Base-by-base conservation (phyloP, 371 early-diverging fungal genomes). In the Mucor circinelloides region DNA sequence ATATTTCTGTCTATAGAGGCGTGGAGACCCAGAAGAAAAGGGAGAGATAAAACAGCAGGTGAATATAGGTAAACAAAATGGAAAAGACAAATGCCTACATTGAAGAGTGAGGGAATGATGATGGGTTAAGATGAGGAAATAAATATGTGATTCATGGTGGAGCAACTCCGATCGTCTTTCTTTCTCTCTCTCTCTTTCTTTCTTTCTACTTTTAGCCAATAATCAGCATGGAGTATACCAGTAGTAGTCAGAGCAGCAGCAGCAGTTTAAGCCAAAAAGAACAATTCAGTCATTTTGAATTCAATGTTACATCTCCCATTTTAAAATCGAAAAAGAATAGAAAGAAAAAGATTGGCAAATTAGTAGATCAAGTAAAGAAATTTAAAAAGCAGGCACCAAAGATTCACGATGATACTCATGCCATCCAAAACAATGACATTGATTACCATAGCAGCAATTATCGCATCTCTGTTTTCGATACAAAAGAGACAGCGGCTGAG, bases 301-400 rank as follows among this genome's bases (percentile, higher is more conserved):
- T 27, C 27, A 52, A 52, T 52, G 52, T 52, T 23, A 52, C 52
- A 52, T 52, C 52, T 27, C 52, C 52, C 15, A 15, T 52, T 10
- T 48, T 48, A 23, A 8, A 48, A 48, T 5, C 12, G 27, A 52
- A 52, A 52, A 52, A 52, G 52, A 52, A 52, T 6, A 50, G 12
- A 50, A 25, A 25, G 25, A 52, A 52, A 6, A 52, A 52, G 27
- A 52, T 60, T 38, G 60, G 30, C 5, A 67, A 60, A 23, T 5
- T 67, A 30, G 60, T 67, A 7, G 34, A 67, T 38, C 54, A 54
- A 67, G 67, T 67, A 7, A 67, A 60, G 60, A 60, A 52, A 12
- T 31, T 67, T 17, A 67, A 67, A 32, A 30, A 67, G 34, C 54
- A 54, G 40, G 30, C 55, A 36, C 58, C 52, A 54, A 50, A 54